Percentiles rank a stretch among this genome's conserved stretches.
These are phyloP conservation scores for Acmispon strigosus DNA, from an alignment of 306 rosid genomes.

Conservation along the genomic window DNA sequence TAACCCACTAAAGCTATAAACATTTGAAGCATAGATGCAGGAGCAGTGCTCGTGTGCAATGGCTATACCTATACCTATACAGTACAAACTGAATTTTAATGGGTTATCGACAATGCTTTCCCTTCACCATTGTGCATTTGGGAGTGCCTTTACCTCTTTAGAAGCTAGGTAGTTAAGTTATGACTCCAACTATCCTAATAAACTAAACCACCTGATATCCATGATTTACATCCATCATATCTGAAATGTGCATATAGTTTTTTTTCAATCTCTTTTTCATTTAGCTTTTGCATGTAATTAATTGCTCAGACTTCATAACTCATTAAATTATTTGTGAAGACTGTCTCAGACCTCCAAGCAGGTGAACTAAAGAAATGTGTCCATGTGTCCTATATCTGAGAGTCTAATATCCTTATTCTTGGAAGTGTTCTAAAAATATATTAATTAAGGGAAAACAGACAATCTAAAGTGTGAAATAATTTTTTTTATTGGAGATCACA, in stretches of 20 bases:
- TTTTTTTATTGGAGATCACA: background rate
- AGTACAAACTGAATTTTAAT: background rate
- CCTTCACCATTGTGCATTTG: background rate
- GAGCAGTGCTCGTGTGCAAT: background rate
- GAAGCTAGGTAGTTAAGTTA: background rate
- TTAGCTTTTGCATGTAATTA: background rate
- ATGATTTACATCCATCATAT: background rate
- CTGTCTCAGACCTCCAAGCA: background rate
- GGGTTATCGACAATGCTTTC: background rate
- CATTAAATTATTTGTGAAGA: background rate
- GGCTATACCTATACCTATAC: background rate
- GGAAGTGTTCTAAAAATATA: background rate
- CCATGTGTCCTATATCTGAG: background rate
- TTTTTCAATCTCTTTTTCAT: background rate
- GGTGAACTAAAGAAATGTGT: background rate
- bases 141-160: background rate
- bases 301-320: background rate
- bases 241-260: background rate
- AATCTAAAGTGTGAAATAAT: background rate
- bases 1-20: background rate
- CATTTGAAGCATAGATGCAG: background rate
- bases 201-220: background rate
- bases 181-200: background rate
- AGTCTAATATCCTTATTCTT: background rate
- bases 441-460: background rate